Base-by-base conservation (phyloP, 1,139 yeast genomes). In the Candida pseudocylindracea region DNA sequence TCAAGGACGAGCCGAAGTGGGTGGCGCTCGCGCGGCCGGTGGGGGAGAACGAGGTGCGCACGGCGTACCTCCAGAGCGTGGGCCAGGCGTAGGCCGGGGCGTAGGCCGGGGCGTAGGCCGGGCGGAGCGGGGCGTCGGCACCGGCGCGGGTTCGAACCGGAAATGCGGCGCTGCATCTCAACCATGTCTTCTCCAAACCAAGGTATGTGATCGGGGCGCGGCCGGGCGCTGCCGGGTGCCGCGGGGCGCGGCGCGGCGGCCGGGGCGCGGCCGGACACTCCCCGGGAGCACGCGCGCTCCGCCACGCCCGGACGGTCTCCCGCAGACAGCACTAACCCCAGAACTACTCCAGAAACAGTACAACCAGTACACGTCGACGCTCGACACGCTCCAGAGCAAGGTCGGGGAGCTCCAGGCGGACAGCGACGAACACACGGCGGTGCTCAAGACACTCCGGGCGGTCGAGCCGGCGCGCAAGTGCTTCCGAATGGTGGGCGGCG, bases 1-100 rank as follows among this genome's bases (percentile, higher is more conserved):
- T 88, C 57, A 72, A 81, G 52, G 94, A 83, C 43, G 94, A 85
- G 53, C 96, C 96, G 27, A 83, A 81, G 49, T 88, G 98, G 96
- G 70, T 78, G 36, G 94, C 96, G 8, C 67, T 80, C 45, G 69
- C 72, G 48, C 65, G 93, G 40, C 62, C 53, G 27, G 47, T 49
- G 29, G 45, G 50, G 28, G 40, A 43, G 30, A 37, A 42, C 12
- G 47, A 53, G 10, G 50, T 41, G 25, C 49, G 63, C 34, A 34
- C 40, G 8, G 49, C 46, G 10, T 57, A 57, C 35, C 51, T 53
- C 29, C 42, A 45, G 24, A 38, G 51, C n/a, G 48, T 55, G 28
- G 42, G 50, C 5, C 6, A n/a, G 15, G 29, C 12, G n/a, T n/a
- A n/a, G 20, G 20, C 20, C 20, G 20, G 20, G 20, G 20, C n/a